Conservation (phyloP, 352 stramenopile genomes). For the Globisporangium yorkense region DNA sequence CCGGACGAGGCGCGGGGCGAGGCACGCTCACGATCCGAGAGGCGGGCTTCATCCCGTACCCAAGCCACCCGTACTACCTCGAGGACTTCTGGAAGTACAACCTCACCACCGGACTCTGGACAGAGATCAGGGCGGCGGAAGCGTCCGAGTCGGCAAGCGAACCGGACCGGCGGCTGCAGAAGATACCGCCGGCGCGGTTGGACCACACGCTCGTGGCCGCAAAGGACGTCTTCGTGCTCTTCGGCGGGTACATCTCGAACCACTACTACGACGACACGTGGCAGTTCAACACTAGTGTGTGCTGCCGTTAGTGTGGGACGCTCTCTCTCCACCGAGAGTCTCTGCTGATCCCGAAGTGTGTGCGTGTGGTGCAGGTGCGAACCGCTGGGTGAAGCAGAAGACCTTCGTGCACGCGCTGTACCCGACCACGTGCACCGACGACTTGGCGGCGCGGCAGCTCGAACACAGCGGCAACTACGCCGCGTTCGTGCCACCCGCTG, state of each 20-base stretch:
- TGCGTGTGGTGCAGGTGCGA: slow-evolving; percentile 28
- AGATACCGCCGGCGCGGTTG: slow-evolving; percentile 55
- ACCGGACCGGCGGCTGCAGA: slow-evolving; percentile 9
- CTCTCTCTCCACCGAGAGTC: not conserved
- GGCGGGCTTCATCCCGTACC: slow-evolving; percentile 82
- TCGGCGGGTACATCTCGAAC: slow-evolving; percentile 92
- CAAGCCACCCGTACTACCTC: slow-evolving; percentile 91
- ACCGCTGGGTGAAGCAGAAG: slow-evolving; percentile 87
- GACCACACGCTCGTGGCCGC: slow-evolving; percentile 81
- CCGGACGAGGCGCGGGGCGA: slow-evolving; percentile 66
- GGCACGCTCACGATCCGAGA: slow-evolving; percentile 44
- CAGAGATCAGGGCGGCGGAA: slow-evolving; percentile 30
- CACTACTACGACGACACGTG: slow-evolving; percentile 94
- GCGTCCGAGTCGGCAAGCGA: slow-evolving; percentile 9
- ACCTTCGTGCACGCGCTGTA: slow-evolving; percentile 90
- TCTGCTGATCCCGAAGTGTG: not conserved
- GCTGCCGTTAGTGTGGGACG: not conserved
- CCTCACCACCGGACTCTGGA: slow-evolving; percentile 79
- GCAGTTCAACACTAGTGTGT: slow-evolving; percentile 92
- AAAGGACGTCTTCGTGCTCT: slow-evolving; percentile 84
- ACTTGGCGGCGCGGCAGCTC: slow-evolving; percentile 54
- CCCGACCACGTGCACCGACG: slow-evolving; percentile 88
- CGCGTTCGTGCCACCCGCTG: slow-evolving; percentile 29
- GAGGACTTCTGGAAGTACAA: slow-evolving; percentile 95
- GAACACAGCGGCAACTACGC: slow-evolving; percentile 73